Conservation (phyloP, 805 yeast genomes). For the Candida koratica region DNA sequence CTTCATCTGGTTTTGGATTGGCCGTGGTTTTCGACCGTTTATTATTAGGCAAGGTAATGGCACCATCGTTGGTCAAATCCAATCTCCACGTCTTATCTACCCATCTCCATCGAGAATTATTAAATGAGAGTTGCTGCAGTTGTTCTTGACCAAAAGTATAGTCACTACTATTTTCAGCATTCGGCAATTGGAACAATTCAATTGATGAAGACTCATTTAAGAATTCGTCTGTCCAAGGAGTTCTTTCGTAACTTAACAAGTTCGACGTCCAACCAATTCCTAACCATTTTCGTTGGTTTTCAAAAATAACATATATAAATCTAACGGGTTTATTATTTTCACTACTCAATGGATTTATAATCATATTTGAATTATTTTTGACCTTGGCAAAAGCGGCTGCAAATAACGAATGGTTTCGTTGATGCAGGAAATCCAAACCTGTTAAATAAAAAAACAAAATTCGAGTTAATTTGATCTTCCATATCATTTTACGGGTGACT, state of each 20-base stretch:
- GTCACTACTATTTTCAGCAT: conserved; percentile 42
- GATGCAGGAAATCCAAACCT: conserved; percentile 69
- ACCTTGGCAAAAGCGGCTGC: conserved; percentile 55
- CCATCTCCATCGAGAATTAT: conserved; percentile 82
- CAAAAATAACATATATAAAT: conserved; percentile 88
- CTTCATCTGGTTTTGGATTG: conserved; percentile 76
- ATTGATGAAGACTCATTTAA: conserved; percentile 79
- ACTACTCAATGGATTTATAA: conserved; percentile 18
- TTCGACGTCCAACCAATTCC: conserved; percentile 98
- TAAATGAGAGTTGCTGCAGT: conserved; percentile 21
- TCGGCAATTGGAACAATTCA: conserved; percentile 77
- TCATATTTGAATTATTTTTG: conserved; percentile 31
- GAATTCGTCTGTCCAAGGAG: conserved; percentile 97
- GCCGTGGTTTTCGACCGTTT: conserved; percentile 56
- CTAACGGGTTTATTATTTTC: conserved; percentile 49
- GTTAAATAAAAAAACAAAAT: conserved; percentile 75
- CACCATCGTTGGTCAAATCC: conserved; percentile 85
- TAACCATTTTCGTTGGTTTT: conserved; percentile 94
- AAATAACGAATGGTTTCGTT: conserved; percentile 44
- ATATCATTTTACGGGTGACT: conserved; percentile 75
- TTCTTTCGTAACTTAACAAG: conserved; percentile 84
- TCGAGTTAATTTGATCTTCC: conserved; percentile 77
- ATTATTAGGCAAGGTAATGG: conserved; percentile 64
- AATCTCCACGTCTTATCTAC: conserved; percentile 89
- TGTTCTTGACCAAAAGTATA: conserved; percentile 23